Base-by-base conservation (phyloP, 2,329 filamentous ascomycete species). In the Ambrosiella cleistominuta region DNA sequence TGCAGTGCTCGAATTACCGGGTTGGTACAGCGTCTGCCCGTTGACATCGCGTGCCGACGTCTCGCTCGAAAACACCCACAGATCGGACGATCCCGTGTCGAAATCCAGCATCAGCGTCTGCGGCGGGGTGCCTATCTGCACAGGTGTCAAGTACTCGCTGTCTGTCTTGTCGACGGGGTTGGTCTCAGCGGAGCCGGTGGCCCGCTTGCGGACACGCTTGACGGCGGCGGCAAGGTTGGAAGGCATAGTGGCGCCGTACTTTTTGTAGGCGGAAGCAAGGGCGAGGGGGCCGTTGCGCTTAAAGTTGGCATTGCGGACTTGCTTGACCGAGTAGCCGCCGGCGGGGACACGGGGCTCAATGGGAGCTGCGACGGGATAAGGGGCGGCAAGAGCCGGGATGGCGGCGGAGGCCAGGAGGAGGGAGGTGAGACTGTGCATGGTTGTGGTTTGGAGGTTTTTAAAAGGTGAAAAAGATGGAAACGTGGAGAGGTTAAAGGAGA, bases 51-150 rank as follows among this genome's bases (percentile, higher is more conserved):
- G 39, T 39, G 64, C 56, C 45, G 68, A 66, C 40, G 71, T 72
- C 54, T 72, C 70, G 35, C 72, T 69, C 57, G 70, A 73, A 63
- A 75, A 75, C 1, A 76, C 74, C 74, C 74, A 74, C 27, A 75
- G 66, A 58, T 75, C 72, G 9, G 71, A 70, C 1, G 72, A 74
- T 0, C 72, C 73, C 1, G 73, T 75, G 59, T 75, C 72, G 52
- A 75, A 72, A 62, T 73, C 69, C 54, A 75, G 63, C 40, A 70
- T 68, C 53, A 75, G 64, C 0, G 68, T 71, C 63, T 74, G 70
- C 3, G 70, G 66, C 7, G 72, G 72, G 5, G 70, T 71, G 12
- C 72, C 72, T n/a, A 74, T 70, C 44, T 69, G 64, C 11, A 74
- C 69, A 4, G 70, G 69, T 2, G 67, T 67, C 55, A 72, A 59